Evolutionary conservation across 345 rosid genomes (phyloP), one percentile per base, ranked within the genome.

Genomic region (Populus nigra): DNA sequence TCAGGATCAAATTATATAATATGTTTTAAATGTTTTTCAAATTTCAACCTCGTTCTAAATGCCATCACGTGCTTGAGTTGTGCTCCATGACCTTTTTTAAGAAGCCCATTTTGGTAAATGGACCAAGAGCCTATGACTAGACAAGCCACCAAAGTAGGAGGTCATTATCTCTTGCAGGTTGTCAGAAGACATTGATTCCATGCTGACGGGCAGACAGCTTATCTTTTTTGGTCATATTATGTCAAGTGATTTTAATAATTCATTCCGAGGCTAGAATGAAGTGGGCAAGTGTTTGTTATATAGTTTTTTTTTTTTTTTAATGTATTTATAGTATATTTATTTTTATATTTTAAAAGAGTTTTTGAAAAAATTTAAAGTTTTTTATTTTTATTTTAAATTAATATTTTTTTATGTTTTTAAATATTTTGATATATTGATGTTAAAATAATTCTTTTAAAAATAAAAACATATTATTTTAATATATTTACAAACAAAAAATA

Each of bases 371-470:
- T 0, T 4, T 33, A 4, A 33, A 4, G n/a, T n/a, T n/a, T n/a
- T n/a, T n/a, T n/a, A n/a, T 33, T 0, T 33, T 33, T 33, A 0
- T 4, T 33, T 33, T 4, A 33, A 33, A 33, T 4, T 33, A 33
- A 33, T 33, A 4, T 33, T 31, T 31, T 31, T 31, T 31, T 0
- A 31, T 31, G 2, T 31, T 33, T 33, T 33, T 4, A 33, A 0
- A 33, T 33, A 33, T 4, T 3, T 33, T 4, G 0, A 4, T 33
- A 0, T 33, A 5, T 0, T 33, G 0, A 3, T 33, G 3, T 33
- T 0, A 4, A 33, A 33, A 33, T 33, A 33, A 33, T 33, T 33
- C 0, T 33, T 3, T 33, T 3, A 0, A 33, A 33, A 33, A 33
- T 33, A 33, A 33, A 3, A 31, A 31, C 0, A 33, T 3, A 33